A percentile compares a stretch with the other conserved stretches of the same genome.
phyloP scores from a whole-genome alignment of 345 rosid genomes.

The Nephelium lappaceum region DNA sequence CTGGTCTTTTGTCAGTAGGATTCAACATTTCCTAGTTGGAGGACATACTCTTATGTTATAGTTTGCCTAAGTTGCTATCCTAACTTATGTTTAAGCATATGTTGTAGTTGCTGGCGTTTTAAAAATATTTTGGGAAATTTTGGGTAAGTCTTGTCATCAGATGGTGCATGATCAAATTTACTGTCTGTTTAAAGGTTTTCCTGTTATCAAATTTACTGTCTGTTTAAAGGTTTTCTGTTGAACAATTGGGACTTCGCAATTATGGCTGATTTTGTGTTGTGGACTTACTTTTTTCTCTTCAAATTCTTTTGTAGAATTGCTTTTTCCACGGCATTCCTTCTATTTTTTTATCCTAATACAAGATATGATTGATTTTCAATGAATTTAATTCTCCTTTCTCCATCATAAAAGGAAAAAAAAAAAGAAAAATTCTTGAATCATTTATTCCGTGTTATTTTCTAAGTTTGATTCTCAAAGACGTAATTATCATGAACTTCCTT shows the following conservation, averaged over 20 bases:
- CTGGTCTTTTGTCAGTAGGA: slow-evolving; percentile 33
- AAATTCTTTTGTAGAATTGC: neutral
- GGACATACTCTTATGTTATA: slow-evolving; percentile 26
- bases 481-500: too few relatives aligned
- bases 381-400: too few relatives aligned
- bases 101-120: slow-evolving; percentile 30
- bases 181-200: slow-evolving; percentile 12
- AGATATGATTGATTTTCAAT: too few relatives aligned
- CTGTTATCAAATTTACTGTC: slow-evolving; percentile 13
- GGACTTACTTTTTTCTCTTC: neutral
- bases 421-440: too few relatives aligned
- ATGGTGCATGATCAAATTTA: slow-evolving; percentile 21
- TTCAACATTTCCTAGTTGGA: slow-evolving; percentile 38
- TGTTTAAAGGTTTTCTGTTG: slow-evolving; percentile 17
- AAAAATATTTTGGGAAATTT: slow-evolving; percentile 41
- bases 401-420: too few relatives aligned
- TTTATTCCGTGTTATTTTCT: too few relatives aligned
- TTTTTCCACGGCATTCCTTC: too few relatives aligned
- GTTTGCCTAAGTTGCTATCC: slow-evolving; percentile 25
- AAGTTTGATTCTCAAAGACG: too few relatives aligned
- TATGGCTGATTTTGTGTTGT: slow-evolving; percentile 23
- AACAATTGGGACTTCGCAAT: slow-evolving; percentile 36
- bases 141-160: slow-evolving; percentile 30
- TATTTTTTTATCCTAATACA: too few relatives aligned
- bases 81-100: slow-evolving; percentile 34